These are phyloP conservation scores for Sclerotinia glacialis DNA, from an alignment of 2,329 filamentous ascomycete species.

Conservation along the genomic window DNA sequence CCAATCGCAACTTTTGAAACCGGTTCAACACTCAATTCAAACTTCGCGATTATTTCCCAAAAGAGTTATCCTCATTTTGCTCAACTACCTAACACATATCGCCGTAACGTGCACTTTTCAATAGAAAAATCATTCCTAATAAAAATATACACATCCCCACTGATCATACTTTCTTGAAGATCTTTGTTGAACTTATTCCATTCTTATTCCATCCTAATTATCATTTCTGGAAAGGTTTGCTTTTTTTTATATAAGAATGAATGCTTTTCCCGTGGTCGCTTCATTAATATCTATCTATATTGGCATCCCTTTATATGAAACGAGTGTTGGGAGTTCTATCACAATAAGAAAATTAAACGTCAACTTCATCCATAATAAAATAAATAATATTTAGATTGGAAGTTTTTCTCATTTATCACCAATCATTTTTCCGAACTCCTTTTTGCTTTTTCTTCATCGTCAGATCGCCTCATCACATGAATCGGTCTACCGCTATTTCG, in stretches of 20 bases:
- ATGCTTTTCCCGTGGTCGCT: slow-evolving; percentile 6
- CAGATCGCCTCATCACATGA: not conserved
- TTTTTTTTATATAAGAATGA: slow-evolving; percentile 18
- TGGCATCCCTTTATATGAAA: slow-evolving; percentile 3
- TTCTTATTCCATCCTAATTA: not conserved
- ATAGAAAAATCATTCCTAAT: not conserved
- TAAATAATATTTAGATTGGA: not conserved
- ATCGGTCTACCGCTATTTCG: too few species aligned
- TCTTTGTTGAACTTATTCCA: not conserved
- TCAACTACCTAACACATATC: slow-evolving; percentile 13
- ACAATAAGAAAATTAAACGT: slow-evolving; percentile 2
- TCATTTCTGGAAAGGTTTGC: not conserved
- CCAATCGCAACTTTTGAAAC: slow-evolving; percentile 21
- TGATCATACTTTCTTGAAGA: not conserved
- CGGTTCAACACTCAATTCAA: slow-evolving; percentile 15
- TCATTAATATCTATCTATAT: not conserved
- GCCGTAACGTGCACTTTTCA: slow-evolving; percentile 12
- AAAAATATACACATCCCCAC: slow-evolving; percentile 8
- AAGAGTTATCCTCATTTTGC: not conserved
- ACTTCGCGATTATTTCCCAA: slow-evolving; percentile 21
- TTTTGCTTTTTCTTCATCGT: not conserved
- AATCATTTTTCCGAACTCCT: not conserved
- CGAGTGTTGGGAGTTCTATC: not conserved
- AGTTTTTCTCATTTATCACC: not conserved
- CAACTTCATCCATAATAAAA: not conserved